These are phyloP conservation scores for Geotrichum carabidarum DNA, from an alignment of 1,139 yeast species.

Conservation along the genomic window DNA sequence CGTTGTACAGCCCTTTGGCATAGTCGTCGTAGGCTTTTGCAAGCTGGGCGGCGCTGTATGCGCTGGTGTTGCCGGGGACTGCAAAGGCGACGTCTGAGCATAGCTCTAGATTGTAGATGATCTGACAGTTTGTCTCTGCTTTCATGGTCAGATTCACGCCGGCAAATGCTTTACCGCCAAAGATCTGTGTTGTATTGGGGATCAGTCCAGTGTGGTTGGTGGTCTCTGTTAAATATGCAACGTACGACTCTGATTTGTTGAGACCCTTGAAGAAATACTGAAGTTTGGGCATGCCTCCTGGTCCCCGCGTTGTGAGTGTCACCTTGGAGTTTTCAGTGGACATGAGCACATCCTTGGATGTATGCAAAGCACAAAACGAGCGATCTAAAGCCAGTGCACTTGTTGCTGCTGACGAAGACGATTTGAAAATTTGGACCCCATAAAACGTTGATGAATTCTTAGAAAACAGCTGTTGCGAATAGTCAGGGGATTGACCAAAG, in stretches of 20 bases:
- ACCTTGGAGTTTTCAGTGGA: constrained; percentile 39
- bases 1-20: constrained; percentile 52
- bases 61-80: constrained; percentile 57
- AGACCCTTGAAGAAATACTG: constrained; percentile 62
- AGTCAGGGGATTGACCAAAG: background rate
- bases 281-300: constrained; percentile 45
- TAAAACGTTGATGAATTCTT: constrained; percentile 46
- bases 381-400: constrained; percentile 38
- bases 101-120: constrained; percentile 68
- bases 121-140: constrained; percentile 52
- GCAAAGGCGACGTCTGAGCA: constrained; percentile 82
- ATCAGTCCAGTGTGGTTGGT: constrained; percentile 19
- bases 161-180: constrained; percentile 64
- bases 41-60: constrained; percentile 36
- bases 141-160: constrained; percentile 61
- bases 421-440: constrained; percentile 34
- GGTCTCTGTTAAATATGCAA: constrained; percentile 60
- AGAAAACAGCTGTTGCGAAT: constrained; percentile 31
- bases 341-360: constrained; percentile 36
- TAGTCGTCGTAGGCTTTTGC: constrained; percentile 55
- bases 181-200: constrained; percentile 26
- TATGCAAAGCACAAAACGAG: constrained; percentile 70
- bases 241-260: constrained; percentile 56
- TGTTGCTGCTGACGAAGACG: constrained; percentile 35
- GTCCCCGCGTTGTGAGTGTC: constrained; percentile 48